Conservation (phyloP, 2,329 filamentous ascomycete genomes). For the Penicillium carneum region DNA sequence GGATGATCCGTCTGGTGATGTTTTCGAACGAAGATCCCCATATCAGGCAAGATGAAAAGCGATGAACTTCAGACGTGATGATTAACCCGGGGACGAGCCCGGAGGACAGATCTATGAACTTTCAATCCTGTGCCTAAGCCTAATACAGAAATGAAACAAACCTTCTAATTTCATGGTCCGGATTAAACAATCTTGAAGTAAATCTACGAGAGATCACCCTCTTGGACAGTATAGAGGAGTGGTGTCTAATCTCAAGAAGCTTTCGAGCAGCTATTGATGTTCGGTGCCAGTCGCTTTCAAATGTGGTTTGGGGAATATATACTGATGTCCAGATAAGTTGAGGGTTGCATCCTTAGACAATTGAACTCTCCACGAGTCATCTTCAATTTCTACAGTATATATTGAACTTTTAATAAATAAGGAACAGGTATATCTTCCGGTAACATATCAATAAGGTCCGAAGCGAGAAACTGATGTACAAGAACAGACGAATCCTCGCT, state of each 20-base stretch:
- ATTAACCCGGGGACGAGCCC: conserved; percentile 32
- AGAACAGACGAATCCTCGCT: neutral
- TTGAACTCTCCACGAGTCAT: no score
- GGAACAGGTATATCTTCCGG: neutral
- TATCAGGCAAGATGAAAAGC: conserved; percentile 37
- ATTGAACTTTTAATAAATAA: no score
- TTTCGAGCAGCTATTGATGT: no score
- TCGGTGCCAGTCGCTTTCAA: neutral
- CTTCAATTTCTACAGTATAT: neutral
- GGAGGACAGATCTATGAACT: conserved; percentile 15
- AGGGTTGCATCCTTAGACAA: neutral
- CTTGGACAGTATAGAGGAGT: no score
- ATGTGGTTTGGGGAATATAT: neutral
- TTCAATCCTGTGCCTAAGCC: conserved; percentile 15
- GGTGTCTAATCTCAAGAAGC: no score
- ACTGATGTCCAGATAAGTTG: neutral
- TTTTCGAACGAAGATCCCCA: conserved; percentile 25
- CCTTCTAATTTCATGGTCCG: conserved; percentile 9
- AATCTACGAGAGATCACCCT: no score
- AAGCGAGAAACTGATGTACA: neutral
- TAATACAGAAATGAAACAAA: conserved; percentile 12
- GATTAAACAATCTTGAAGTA: neutral
- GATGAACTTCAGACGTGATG: conserved; percentile 44
- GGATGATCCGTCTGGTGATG: conserved; percentile 29
- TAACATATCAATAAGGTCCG: neutral